A percentile compares a stretch with the other conserved stretches of the same genome.
Conservation (phyloP, 495 filamentous ascomycete genomes). For the Daldinia childiae region DNA sequence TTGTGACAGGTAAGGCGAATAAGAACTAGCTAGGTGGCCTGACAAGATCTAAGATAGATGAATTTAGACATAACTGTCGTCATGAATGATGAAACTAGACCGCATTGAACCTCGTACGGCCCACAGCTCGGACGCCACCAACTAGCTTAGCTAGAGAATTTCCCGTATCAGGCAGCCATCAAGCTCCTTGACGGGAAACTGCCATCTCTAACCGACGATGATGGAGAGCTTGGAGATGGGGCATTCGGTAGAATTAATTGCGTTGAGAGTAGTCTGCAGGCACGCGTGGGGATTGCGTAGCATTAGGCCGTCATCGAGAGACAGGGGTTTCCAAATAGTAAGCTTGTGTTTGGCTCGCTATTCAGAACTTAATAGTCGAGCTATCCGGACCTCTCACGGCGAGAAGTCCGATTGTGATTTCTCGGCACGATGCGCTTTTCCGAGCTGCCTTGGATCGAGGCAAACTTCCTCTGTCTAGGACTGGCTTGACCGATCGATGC, state of each 20-base stretch:
- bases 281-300: constrained; percentile 38
- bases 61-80: constrained; percentile 34
- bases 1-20: constrained; percentile 22
- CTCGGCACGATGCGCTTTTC: constrained; percentile 30
- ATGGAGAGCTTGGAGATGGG: constrained; percentile 25
- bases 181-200: constrained; percentile 24
- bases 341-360: constrained; percentile 27
- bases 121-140: constrained; percentile 21
- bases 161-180: constrained; percentile 28
- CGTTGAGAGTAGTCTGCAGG: constrained; percentile 25
- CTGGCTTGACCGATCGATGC: constrained; percentile 35
- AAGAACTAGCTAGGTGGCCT: constrained; percentile 16
- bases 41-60: constrained; percentile 22
- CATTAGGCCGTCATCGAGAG: constrained; percentile 39
- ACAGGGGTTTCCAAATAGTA: constrained; percentile 32
- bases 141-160: constrained; percentile 19
- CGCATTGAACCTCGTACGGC: constrained; percentile 23
- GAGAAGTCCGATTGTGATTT: constrained; percentile 16
- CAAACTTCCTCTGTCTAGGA: constrained; percentile 25
- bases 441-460: constrained; percentile 25
- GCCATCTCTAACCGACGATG: constrained; percentile 34
- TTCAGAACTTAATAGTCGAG: not conserved
- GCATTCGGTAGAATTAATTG: constrained; percentile 34
- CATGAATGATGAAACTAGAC: constrained; percentile 37
- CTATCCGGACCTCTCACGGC: constrained; percentile 13